phyloP scores from a whole-genome alignment of 495 filamentous ascomycete genomes.

The Rusavskia elegans region DNA sequence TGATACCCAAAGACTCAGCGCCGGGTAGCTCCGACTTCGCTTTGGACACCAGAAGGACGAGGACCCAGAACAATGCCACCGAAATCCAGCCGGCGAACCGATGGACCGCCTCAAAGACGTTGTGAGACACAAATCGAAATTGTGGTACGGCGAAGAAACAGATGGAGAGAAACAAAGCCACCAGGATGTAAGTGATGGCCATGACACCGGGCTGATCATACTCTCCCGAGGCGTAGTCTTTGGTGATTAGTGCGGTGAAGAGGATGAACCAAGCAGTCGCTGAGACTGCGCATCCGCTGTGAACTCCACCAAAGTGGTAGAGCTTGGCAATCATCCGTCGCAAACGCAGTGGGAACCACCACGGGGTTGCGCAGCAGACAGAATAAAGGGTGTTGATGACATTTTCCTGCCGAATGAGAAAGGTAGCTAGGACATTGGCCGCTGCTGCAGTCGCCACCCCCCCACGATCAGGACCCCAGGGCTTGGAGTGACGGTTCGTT shows the following conservation, averaged over 20 bases:
- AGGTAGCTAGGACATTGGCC: conserved; percentile 34
- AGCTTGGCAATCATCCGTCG: conserved; percentile 54
- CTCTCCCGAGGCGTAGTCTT: conserved; percentile 17
- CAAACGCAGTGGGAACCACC: conserved; percentile 42
- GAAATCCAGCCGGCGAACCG: conserved; percentile 38
- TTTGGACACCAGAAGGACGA: conserved; percentile 16
- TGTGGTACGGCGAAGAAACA: conserved; percentile 13
- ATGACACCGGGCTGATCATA: conserved; percentile 9
- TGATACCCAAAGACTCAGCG: conserved; percentile 17
- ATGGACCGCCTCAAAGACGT: conserved; percentile 40
- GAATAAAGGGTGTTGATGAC: conserved; percentile 58
- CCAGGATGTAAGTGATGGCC: conserved; percentile 11
- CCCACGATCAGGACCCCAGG: conserved; percentile 9
- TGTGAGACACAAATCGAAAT: conserved; percentile 22
- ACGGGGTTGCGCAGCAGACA: conserved; percentile 41
- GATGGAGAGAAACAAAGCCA: conserved; percentile 10
- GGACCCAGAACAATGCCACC: conserved; percentile 25
- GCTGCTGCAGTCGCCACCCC: conserved; percentile 30
- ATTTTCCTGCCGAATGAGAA: conserved; percentile 57
- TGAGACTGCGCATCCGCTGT: conserved; percentile 54
- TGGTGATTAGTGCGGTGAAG: conserved; percentile 34
- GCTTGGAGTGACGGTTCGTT: conserved; percentile 8
- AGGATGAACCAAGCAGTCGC: conserved; percentile 55
- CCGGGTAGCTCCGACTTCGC: conserved; percentile 12
- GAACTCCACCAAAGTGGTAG: conserved; percentile 64